Evolutionary conservation across 2,329 filamentous ascomycete genomes (phyloP).

Genomic region (Fusarium algeriense): DNA sequence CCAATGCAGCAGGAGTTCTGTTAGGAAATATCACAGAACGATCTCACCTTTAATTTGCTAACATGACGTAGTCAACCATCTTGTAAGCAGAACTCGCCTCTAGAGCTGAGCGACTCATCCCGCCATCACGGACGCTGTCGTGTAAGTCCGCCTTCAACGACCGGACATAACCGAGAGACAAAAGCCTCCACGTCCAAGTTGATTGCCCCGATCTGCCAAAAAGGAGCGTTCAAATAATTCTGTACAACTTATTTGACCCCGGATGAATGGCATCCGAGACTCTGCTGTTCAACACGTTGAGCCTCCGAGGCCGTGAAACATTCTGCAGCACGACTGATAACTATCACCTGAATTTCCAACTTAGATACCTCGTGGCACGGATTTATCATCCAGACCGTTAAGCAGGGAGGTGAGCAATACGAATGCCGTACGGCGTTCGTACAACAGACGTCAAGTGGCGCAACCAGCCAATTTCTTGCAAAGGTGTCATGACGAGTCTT

Average conservation of each 20-base stretch:
- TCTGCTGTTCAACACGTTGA: slow-evolving; percentile 6
- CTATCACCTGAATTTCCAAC: slow-evolving; percentile 5
- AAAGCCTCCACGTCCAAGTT: slow-evolving; percentile 5
- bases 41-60: slow-evolving; percentile 13
- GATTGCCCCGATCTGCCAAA: slow-evolving; percentile 32
- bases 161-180: slow-evolving; percentile 39
- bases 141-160: slow-evolving; percentile 30
- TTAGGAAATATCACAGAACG: slow-evolving; percentile 11
- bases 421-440: slow-evolving; percentile 36
- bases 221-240: slow-evolving; percentile 1
- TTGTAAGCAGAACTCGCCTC: slow-evolving; percentile 23
- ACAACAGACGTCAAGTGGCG: slow-evolving; percentile 43
- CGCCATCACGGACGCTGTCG: slow-evolving; percentile 21
- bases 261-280: slow-evolving; percentile 10
- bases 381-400: slow-evolving; percentile 12
- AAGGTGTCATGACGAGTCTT: background rate
- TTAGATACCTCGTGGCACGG: slow-evolving; percentile 12
- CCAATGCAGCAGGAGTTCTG: slow-evolving; percentile 27
- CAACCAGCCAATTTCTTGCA: slow-evolving; percentile 6
- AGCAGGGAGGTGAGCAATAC: slow-evolving; percentile 30
- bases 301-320: slow-evolving; percentile 10
- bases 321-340: slow-evolving; percentile 4
- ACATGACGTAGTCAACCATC: slow-evolving; percentile 28
- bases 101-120: slow-evolving; percentile 2
- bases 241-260: slow-evolving; percentile 14